These are phyloP conservation scores for bread wheat (Triticum aestivum) DNA, from an alignment of 176 grass and related monocot species.

Conservation along the genomic window DNA sequence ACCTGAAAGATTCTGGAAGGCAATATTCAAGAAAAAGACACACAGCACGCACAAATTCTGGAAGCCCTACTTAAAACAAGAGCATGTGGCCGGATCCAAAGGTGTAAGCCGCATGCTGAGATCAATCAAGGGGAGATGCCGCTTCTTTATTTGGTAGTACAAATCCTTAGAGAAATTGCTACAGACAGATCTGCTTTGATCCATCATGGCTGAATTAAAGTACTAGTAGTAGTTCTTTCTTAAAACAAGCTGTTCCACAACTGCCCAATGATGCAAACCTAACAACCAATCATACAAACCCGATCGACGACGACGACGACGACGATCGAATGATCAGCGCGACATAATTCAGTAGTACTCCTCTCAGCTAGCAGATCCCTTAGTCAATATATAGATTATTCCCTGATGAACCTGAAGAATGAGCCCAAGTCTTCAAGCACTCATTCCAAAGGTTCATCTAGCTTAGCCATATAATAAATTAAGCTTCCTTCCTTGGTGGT, in stretches of 20 bases:
- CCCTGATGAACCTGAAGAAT: slow-evolving; percentile 44
- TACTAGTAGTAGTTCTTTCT: not conserved
- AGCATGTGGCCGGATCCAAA: slow-evolving; percentile 38
- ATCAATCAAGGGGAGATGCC: slow-evolving; percentile 35
- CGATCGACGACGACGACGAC: too few relatives aligned
- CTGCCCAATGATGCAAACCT: slow-evolving; percentile 53
- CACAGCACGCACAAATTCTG: slow-evolving; percentile 27
- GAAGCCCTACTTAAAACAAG: slow-evolving; percentile 31
- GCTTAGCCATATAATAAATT: not conserved
- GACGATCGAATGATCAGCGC: not conserved
- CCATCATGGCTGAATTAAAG: slow-evolving; percentile 20
- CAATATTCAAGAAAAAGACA: slow-evolving; percentile 30
- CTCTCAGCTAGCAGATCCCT: slow-evolving; percentile 25
- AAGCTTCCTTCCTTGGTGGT: not conserved
- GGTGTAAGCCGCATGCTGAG: slow-evolving; percentile 19
- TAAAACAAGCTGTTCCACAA: slow-evolving; percentile 11
- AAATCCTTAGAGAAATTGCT: slow-evolving; percentile 44
- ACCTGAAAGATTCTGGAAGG: slow-evolving; percentile 21
- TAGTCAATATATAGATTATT: slow-evolving; percentile 15
- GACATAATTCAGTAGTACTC: slow-evolving; percentile 9
- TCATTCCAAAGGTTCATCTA: slow-evolving; percentile 46
- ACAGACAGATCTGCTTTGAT: slow-evolving; percentile 46
- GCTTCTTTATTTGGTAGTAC: slow-evolving; percentile 38
- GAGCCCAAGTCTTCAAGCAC: slow-evolving; percentile 33
- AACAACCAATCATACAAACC: slow-evolving; percentile 46